phyloP scores from a whole-genome alignment of 257 asterid genomes.

The Nicotiana benthamiana region DNA sequence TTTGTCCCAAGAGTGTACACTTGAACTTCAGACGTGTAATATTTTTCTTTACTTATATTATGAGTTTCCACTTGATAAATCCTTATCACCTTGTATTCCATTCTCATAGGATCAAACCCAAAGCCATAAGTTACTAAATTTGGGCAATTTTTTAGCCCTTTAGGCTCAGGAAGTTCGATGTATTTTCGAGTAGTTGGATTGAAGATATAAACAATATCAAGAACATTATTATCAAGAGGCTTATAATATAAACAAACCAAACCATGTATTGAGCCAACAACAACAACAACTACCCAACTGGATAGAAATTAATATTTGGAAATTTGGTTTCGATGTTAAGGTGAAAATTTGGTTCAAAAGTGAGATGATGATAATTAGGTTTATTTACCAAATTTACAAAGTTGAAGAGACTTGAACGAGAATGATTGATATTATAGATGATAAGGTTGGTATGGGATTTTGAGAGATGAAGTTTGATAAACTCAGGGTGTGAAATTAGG shows the following conservation, averaged over 20 bases:
- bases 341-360: neutral
- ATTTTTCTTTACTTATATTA: conserved; percentile 10
- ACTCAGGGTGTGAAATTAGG: neutral
- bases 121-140: conserved; percentile 28
- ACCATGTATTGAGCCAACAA: conserved; percentile 35
- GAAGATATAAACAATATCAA: conserved; percentile 26
- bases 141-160: conserved; percentile 13
- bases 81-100: conserved; percentile 36
- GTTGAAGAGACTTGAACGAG: neutral
- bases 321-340: conserved; percentile 3
- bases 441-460: neutral
- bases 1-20: conserved; percentile 35
- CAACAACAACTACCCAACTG: too few species aligned
- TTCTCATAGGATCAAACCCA: conserved; percentile 18
- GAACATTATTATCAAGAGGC: conserved; percentile 8
- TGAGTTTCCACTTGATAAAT: conserved; percentile 32
- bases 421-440: neutral
- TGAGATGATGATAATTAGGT: neutral
- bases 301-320: neutral
- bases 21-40: conserved; percentile 23
- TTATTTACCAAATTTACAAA: neutral
- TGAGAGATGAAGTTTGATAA: neutral
- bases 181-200: conserved; percentile 42
- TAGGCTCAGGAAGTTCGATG: conserved; percentile 16
- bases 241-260: conserved; percentile 10